A percentile compares a stretch with the other conserved stretches of the same genome.
These are phyloP conservation scores for Trichoderma harzianum DNA, from an alignment of 2,329 filamentous ascomycete species.

Conservation along the genomic window DNA sequence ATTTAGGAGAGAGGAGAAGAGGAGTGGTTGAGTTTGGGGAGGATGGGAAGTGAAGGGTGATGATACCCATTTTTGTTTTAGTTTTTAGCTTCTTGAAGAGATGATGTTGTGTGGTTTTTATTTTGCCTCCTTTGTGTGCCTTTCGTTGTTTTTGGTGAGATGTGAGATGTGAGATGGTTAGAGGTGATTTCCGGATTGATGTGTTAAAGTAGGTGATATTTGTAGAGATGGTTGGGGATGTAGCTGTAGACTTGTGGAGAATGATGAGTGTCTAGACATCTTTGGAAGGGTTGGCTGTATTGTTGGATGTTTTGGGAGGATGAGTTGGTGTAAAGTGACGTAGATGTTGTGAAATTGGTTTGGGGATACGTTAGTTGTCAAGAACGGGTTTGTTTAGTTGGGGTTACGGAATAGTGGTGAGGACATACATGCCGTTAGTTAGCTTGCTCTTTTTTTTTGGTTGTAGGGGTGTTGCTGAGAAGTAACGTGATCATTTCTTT, in stretches of 20 bases:
- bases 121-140: neutral
- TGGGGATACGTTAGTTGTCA: too few species aligned
- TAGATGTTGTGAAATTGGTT: neutral
- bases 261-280: too few species aligned
- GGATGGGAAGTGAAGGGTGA: neutral
- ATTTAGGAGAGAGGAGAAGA: neutral
- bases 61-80: constrained; percentile 3
- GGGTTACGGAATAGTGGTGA: too few species aligned
- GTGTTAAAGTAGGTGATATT: too few species aligned
- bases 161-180: neutral
- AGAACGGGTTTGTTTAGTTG: too few species aligned
- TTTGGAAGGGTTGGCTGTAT: too few species aligned
- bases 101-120: neutral
- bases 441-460: too few species aligned
- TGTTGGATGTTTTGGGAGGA: too few species aligned
- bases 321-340: neutral
- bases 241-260: neutral
- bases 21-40: neutral
- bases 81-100: neutral
- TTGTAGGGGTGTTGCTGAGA: too few species aligned
- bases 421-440: too few species aligned
- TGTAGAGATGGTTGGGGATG: too few species aligned
- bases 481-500: too few species aligned
- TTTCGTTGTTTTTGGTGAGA: neutral
- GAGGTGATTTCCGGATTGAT: neutral